Evolutionary conservation across 2,329 filamentous ascomycete species (phyloP), one percentile per base, ranked within the genome.

Genomic region (Aspergillus pseudonomiae): DNA sequence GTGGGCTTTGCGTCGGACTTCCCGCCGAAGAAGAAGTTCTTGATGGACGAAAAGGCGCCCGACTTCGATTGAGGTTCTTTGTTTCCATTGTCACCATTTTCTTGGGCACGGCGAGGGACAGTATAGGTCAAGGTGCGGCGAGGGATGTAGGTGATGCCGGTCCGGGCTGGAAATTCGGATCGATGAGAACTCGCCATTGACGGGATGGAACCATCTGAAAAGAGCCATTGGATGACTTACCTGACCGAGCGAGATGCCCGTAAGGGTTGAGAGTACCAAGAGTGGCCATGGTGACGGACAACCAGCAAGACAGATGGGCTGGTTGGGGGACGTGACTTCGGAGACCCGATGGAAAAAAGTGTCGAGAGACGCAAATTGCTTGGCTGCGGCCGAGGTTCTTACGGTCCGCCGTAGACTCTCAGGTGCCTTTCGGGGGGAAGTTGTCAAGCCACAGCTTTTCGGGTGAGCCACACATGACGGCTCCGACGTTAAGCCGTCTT

Each of bases 161-260:
- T 69, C 64, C 75, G 76, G 68, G 74, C 77, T 72, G 68, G 61
- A 32, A 14, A 12, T n/a, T 52, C 48, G 48, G 46, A 52, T 34
- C 9, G 6, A 28, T 52, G 48, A 52, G 48, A 52, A 32, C 19
- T 32, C 14, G 28, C 26, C 48, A 32, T 32, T 52, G 46, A 30
- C 30, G 26, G 9, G 48, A n/a, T n/a, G 19, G 48, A 11, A 19
- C 4, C 19, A 52, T 52, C 9, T 10, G 10, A 34, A 46, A 30
- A 34, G 19, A n/a, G 39, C 30, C 28, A 34, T 54, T 19, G 34
- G 10, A 9, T 32, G n/a, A 66, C 70, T 63, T 72, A 80, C 78
- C 75, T 65, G 77, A 70, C 65, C 77, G 77, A 66, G 76, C 63
- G 63, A 80, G 68, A 67, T 76, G 77, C 68, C 77, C 75, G 62